Evolutionary conservation across 2,329 filamentous ascomycete genomes (phyloP).

Genomic region (Botryotinia calthae): DNA sequence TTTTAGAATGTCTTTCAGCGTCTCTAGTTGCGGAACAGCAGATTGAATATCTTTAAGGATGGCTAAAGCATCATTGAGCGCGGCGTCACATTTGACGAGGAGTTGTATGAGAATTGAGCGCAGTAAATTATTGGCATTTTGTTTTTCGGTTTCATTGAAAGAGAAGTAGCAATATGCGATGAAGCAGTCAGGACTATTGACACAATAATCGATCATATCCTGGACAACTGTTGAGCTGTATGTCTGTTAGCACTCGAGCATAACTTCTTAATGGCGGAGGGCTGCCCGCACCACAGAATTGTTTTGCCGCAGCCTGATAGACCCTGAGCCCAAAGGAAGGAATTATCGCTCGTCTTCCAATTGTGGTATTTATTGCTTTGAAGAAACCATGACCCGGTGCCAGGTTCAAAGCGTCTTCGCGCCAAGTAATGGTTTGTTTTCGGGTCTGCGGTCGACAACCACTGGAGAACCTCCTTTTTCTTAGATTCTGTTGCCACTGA

Average conservation of each 20-base stretch:
- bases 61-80: background rate
- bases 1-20: background rate
- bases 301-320: constrained; percentile 10
- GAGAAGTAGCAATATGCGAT: constrained; percentile 11
- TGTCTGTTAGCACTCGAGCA: background rate
- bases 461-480: background rate
- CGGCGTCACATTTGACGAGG: background rate
- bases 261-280: background rate
- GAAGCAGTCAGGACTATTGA: background rate
- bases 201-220: background rate
- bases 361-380: background rate
- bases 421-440: background rate
- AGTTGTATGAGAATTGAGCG: background rate
- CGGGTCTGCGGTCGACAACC: background rate
- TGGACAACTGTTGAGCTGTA: constrained; percentile 6
- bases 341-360: background rate
- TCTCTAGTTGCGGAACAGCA: background rate
- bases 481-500: background rate
- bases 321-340: constrained; percentile 4
- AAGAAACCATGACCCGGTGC: constrained; percentile 4
- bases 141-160: background rate
- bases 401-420: background rate
- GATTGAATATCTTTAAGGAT: background rate
- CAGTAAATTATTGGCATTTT: background rate
- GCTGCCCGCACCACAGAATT: background rate